Conservation (phyloP, 1,139 yeast genomes). For the Scheffersomyces titani region DNA sequence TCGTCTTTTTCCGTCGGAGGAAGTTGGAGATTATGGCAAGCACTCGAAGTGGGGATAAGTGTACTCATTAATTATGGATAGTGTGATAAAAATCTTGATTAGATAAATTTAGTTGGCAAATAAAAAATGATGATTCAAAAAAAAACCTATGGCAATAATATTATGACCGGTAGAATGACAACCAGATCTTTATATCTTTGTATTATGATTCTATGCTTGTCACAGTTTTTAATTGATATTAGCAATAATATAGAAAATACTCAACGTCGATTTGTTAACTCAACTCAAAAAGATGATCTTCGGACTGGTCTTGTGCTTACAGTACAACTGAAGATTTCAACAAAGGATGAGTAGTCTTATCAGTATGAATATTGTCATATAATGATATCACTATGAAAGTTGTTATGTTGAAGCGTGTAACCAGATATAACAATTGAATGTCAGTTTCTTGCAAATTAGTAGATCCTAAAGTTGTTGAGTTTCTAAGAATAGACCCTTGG, state of each 20-base stretch:
- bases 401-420: background rate
- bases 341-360: background rate
- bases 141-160: background rate
- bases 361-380: background rate
- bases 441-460: background rate
- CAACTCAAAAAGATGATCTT: background rate
- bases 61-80: constrained; percentile 34
- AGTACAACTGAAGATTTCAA: background rate
- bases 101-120: no score
- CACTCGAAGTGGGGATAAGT: constrained; percentile 49
- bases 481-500: background rate
- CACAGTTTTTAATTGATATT: background rate
- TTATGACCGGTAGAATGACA: background rate
- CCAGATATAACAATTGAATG: background rate
- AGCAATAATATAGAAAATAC: background rate
- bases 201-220: background rate
- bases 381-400: background rate
- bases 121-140: no score
- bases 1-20: constrained; percentile 51
- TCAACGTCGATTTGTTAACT: background rate
- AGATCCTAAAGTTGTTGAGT: background rate
- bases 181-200: background rate
- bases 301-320: background rate
- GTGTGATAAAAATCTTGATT: background rate
- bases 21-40: constrained; percentile 47